Percentiles rank a stretch among this genome's conserved stretches.
These are phyloP conservation scores for Gastrolobium bilobum DNA, from an alignment of 306 rosid species.

Conservation along the genomic window DNA sequence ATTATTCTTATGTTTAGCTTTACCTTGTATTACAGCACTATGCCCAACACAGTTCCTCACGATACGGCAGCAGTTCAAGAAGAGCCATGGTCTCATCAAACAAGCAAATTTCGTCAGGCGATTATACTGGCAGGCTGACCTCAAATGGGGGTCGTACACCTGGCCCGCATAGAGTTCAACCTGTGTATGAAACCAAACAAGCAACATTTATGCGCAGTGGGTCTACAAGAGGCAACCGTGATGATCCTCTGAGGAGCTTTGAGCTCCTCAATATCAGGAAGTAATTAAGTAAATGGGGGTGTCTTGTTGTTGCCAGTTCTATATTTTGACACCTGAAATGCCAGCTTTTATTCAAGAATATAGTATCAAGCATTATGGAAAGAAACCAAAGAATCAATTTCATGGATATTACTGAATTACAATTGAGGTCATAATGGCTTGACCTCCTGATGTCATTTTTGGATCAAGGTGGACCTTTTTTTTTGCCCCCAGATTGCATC, in stretches of 20 bases:
- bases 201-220: slow-evolving; percentile 57
- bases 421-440: slow-evolving; percentile 43
- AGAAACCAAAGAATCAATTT: slow-evolving; percentile 47
- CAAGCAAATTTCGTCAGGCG: slow-evolving; percentile 77
- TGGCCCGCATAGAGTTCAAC: slow-evolving; percentile 64
- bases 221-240: slow-evolving; percentile 70
- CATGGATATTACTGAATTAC: slow-evolving; percentile 51
- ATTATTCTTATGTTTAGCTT: slow-evolving; percentile 25
- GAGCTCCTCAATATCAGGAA: slow-evolving; percentile 87
- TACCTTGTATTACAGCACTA: slow-evolving; percentile 62
- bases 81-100: slow-evolving; percentile 67
- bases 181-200: slow-evolving; percentile 64
- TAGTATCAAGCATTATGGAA: slow-evolving; percentile 35
- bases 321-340: slow-evolving; percentile 43
- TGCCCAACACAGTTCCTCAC: slow-evolving; percentile 69
- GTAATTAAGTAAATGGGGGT: slow-evolving; percentile 62
- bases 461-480: slow-evolving; percentile 52
- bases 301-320: slow-evolving; percentile 24
- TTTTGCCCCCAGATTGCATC: slow-evolving; percentile 38
- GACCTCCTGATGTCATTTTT: slow-evolving; percentile 41
- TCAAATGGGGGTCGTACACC: slow-evolving; percentile 67
- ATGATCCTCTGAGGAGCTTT: slow-evolving; percentile 88
- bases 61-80: slow-evolving; percentile 93
- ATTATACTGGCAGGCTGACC: slow-evolving; percentile 64
- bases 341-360: slow-evolving; percentile 45